These are phyloP conservation scores for Cladophialophora psammophila DNA, from an alignment of 2,329 filamentous ascomycete genomes.

Conservation along the genomic window DNA sequence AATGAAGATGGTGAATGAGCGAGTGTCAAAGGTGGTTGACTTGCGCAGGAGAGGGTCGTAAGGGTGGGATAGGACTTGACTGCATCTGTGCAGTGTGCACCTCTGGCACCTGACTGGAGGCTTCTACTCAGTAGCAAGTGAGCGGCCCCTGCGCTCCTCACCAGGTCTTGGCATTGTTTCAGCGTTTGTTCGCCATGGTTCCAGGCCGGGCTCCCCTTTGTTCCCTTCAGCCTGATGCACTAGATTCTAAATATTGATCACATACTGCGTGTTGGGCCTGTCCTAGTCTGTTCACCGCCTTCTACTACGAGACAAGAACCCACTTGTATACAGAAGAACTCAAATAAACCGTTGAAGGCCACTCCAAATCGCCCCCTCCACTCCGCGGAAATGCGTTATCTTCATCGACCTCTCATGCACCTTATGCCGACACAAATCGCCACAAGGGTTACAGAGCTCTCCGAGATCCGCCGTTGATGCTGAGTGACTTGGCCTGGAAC, in stretches of 20 bases:
- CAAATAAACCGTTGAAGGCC: too few species aligned
- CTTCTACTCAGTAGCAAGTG: neutral
- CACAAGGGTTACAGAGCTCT: neutral
- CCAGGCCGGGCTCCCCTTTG: neutral
- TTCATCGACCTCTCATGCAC: neutral
- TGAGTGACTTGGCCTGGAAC: neutral
- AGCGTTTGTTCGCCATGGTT: neutral
- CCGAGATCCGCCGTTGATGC: neutral
- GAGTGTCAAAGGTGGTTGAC: conserved; percentile 30
- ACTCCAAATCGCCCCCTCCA: neutral
- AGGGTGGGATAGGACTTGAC: conserved; percentile 19
- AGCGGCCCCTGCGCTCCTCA: neutral
- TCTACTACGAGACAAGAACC: too few species aligned
- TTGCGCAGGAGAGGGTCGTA: conserved; percentile 25
- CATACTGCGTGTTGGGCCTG: neutral
- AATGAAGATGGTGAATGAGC: conserved; percentile 35
- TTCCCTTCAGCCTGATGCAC: neutral
- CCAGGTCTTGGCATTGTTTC: conserved; percentile 8
- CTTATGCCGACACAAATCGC: neutral
- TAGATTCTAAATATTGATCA: neutral
- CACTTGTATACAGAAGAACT: too few species aligned
- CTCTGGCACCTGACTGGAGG: conserved; percentile 6
- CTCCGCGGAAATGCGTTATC: neutral
- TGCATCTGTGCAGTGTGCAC: too few species aligned
- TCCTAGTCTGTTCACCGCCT: too few species aligned